Percentiles rank a stretch among this genome's conserved stretches.
These are phyloP conservation scores for Globisporangium spiculum DNA, from an alignment of 352 stramenopile genomes.

Conservation along the genomic window DNA sequence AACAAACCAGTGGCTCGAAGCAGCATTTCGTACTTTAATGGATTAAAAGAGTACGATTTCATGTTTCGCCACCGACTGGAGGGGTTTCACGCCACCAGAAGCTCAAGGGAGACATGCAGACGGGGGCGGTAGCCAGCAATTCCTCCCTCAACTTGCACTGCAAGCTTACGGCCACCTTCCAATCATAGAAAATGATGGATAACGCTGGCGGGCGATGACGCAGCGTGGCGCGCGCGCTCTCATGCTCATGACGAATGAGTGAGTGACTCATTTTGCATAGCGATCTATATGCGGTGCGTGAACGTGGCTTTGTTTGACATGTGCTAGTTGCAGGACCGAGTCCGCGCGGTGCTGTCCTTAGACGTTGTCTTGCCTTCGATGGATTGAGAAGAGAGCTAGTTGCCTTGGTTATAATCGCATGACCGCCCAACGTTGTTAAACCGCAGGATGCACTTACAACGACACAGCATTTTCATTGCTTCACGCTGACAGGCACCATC, in stretches of 20 bases:
- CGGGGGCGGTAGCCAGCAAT: background rate
- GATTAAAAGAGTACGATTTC: background rate
- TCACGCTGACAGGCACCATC: too few relatives aligned
- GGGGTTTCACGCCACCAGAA: background rate
- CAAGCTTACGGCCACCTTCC: background rate
- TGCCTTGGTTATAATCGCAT: too few relatives aligned
- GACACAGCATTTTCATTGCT: too few relatives aligned
- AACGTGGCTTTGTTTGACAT: background rate
- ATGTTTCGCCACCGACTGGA: background rate
- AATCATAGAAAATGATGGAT: constrained; percentile 9
- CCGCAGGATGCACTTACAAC: too few relatives aligned
- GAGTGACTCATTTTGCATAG: background rate
- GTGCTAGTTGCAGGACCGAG: background rate
- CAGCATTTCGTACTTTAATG: constrained; percentile 13
- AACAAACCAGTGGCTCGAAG: constrained; percentile 10
- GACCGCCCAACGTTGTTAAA: too few relatives aligned
- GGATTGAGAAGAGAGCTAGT: too few relatives aligned
- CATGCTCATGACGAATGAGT: background rate
- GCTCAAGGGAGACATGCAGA: background rate
- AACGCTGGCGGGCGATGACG: background rate
- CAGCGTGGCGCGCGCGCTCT: background rate
- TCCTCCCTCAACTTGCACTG: background rate
- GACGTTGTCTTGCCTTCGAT: too few relatives aligned
- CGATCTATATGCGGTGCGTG: background rate
- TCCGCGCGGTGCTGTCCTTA: background rate